Evolutionary conservation across 176 grass and related monocot genomes (phyloP).

Genomic region (Cenchrus fungigraminus): DNA sequence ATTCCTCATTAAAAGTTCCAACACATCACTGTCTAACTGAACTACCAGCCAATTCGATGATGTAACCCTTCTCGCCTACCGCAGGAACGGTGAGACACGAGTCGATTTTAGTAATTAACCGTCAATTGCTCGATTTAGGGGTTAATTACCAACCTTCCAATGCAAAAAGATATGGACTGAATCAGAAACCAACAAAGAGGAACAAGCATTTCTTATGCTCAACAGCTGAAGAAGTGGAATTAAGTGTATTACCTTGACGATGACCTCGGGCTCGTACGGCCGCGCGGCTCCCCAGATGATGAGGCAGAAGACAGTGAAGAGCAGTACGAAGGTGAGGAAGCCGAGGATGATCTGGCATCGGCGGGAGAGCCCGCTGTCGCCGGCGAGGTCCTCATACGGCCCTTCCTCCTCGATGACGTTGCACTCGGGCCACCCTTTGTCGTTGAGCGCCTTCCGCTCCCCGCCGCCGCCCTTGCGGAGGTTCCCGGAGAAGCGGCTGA

Average conservation of each 20-base stretch:
- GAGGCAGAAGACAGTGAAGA: slow-evolving; percentile 83
- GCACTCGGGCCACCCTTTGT: slow-evolving; percentile 96
- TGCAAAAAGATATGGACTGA: neutral
- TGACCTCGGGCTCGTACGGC: slow-evolving; percentile 69
- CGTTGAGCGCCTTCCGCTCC: slow-evolving; percentile 60
- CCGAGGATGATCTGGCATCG: slow-evolving; percentile 68
- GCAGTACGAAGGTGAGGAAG: slow-evolving; percentile 68
- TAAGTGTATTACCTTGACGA: slow-evolving; percentile 76
- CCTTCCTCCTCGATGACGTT: slow-evolving; percentile 96
- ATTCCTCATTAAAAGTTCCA: slow-evolving; percentile 2
- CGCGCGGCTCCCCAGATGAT: slow-evolving; percentile 93
- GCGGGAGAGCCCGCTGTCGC: slow-evolving; percentile 63
- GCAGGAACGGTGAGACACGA: neutral
- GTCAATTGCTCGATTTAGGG: neutral
- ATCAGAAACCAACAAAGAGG: neutral
- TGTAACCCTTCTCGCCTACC: slow-evolving; percentile 17
- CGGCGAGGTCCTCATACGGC: slow-evolving; percentile 69
- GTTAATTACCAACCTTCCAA: neutral
- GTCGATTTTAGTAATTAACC: neutral
- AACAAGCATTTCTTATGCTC: neutral
- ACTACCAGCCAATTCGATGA: neutral
- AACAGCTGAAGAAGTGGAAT: neutral
- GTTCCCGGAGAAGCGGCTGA: slow-evolving; percentile 91
- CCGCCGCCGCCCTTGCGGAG: slow-evolving; percentile 49
- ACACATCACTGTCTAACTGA: slow-evolving; percentile 12